Conservation (phyloP, 306 rosid genomes). For the Arachis stenosperma region DNA sequence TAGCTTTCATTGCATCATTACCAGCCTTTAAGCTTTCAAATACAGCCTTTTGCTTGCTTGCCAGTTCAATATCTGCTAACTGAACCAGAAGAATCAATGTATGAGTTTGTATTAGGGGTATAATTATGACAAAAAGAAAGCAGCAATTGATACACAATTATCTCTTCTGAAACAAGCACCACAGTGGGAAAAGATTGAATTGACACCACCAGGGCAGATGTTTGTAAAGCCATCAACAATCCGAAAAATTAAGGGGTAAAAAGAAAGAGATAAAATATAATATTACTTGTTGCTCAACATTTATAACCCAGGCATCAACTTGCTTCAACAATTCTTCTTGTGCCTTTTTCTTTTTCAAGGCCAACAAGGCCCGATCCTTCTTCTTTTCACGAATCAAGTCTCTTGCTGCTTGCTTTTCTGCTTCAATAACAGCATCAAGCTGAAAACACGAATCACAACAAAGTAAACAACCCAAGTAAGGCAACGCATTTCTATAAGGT, state of each 20-base stretch:
- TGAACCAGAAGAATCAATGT: slow-evolving; percentile 46
- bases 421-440: slow-evolving; percentile 97
- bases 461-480: slow-evolving; percentile 23
- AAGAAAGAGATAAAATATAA: neutral
- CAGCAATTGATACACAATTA: neutral
- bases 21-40: slow-evolving; percentile 96
- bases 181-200: neutral
- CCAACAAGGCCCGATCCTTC: slow-evolving; percentile 90
- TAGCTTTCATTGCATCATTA: slow-evolving; percentile 79
- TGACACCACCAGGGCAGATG: slow-evolving; percentile 13
- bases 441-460: slow-evolving; percentile 39
- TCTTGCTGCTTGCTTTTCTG: slow-evolving; percentile 92
- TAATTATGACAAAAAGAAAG: slow-evolving; percentile 24
- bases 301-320: slow-evolving; percentile 92
- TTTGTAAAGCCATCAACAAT: slow-evolving; percentile 35
- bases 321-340: slow-evolving; percentile 96
- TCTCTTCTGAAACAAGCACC: slow-evolving; percentile 20
- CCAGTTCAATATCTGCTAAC: slow-evolving; percentile 92
- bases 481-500: neutral
- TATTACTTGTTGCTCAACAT: slow-evolving; percentile 94
- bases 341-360: slow-evolving; percentile 82
- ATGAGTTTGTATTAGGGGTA: slow-evolving; percentile 4
- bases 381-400: slow-evolving; percentile 89
- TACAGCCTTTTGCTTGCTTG: slow-evolving; percentile 94
- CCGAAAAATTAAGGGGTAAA: slow-evolving; percentile 18